Conservation (phyloP, 768 basidiomycete species). For the Mycena epipterygia region DNA sequence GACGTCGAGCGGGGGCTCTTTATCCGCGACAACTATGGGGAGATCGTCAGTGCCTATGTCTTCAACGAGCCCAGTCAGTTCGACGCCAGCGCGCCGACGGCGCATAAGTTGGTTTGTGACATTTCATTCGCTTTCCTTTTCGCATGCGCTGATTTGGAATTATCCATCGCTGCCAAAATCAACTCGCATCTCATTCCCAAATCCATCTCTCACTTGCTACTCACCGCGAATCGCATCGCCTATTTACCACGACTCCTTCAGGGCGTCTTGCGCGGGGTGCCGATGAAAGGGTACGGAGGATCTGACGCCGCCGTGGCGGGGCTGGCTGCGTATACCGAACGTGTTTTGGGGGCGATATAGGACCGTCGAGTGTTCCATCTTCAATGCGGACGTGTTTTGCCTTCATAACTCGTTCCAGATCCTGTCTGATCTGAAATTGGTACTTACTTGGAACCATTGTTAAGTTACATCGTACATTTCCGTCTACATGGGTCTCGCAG, state of each 20-base stretch:
- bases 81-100: neutral
- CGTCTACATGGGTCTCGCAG: too few relatives aligned
- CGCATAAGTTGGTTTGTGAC: neutral
- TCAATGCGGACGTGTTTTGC: too few relatives aligned
- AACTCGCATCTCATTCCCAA: too few relatives aligned
- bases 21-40: neutral
- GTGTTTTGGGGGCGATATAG: neutral
- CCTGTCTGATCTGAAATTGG: too few relatives aligned
- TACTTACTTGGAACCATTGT: too few relatives aligned
- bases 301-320: conserved; percentile 4
- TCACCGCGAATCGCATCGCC: too few relatives aligned
- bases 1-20: conserved; percentile 13
- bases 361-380: too few relatives aligned
- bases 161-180: too few relatives aligned
- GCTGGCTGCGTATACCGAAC: conserved; percentile 13
- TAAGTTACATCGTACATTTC: too few relatives aligned
- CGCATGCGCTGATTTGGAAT: neutral
- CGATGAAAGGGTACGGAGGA: conserved; percentile 27
- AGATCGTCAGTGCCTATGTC: neutral
- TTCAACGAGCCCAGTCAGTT: too few relatives aligned
- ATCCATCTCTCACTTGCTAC: neutral
- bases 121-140: neutral
- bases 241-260: too few relatives aligned
- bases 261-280: conserved; percentile 18
- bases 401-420: too few relatives aligned